phyloP scores from a whole-genome alignment of 768 basidiomycete species.

The Russula griseocarnosa region DNA sequence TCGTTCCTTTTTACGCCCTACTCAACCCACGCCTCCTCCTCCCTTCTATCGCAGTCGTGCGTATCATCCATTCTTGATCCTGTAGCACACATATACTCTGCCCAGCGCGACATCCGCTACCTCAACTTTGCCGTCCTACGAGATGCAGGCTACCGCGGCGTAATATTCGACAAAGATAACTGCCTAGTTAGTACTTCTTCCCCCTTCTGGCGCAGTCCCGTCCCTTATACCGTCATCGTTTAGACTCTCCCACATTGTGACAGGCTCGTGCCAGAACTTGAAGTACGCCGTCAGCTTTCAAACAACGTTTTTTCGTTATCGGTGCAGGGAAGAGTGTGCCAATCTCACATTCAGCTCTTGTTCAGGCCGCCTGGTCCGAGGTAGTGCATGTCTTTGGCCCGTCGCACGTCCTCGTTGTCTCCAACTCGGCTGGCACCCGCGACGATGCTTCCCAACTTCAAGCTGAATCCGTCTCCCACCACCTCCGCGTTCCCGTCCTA shows the following conservation, averaged over 20 bases:
- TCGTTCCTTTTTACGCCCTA: constrained; percentile 68
- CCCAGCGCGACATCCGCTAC: constrained; percentile 77
- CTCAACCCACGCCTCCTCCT: constrained; percentile 63
- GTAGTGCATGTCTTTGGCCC: constrained; percentile 71
- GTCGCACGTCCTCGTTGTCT: constrained; percentile 81
- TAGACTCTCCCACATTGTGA: constrained; percentile 84
- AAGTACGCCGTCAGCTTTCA: constrained; percentile 39
- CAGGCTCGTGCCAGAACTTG: constrained; percentile 66
- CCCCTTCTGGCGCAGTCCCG: too few species aligned
- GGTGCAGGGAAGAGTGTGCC: background rate
- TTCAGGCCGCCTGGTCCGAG: constrained; percentile 68
- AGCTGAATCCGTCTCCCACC: constrained; percentile 81
- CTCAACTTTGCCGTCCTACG: constrained; percentile 72
- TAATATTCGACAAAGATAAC: constrained; percentile 97
- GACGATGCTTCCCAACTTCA: constrained; percentile 76
- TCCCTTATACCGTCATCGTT: constrained; percentile 49
- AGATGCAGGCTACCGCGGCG: constrained; percentile 78
- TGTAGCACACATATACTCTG: background rate
- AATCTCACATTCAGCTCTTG: background rate
- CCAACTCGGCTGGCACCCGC: constrained; percentile 87
- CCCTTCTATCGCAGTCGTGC: constrained; percentile 63
- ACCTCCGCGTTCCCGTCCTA: constrained; percentile 79
- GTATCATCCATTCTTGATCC: constrained; percentile 39
- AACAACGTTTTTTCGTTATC: background rate
- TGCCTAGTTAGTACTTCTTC: constrained; percentile 56